Evolutionary conservation across 805 yeast genomes (phyloP).

Genomic region (Wickerhamomyces rabaulensis): DNA sequence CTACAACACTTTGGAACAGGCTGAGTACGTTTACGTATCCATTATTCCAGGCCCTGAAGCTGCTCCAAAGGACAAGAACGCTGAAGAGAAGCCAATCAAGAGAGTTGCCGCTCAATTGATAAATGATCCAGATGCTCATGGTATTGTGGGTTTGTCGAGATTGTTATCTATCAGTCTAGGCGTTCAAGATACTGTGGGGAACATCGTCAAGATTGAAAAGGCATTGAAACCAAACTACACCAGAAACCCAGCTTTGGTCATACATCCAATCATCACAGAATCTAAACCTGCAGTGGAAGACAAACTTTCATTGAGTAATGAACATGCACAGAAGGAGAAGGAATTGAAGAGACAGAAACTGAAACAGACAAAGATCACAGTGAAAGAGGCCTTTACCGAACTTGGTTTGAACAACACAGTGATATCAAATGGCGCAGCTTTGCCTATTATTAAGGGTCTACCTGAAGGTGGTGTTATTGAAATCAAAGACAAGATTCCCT

Average conservation of each 20-base stretch:
- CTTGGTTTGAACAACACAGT: conserved; percentile 26
- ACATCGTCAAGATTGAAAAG: conserved; percentile 43
- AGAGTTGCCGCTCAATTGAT: conserved; percentile 47
- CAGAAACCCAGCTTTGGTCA: conserved; percentile 34
- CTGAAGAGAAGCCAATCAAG: conserved; percentile 9
- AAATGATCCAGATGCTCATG: conserved; percentile 29
- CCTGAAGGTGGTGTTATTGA: conserved; percentile 59
- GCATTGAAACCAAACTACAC: conserved; percentile 29
- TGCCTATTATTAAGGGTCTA: conserved; percentile 46
- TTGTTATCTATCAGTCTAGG: conserved; percentile 54
- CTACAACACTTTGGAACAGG: conserved; percentile 27
- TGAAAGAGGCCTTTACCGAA: conserved; percentile 14
- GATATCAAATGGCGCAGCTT: conserved; percentile 44
- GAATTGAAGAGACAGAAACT: conserved; percentile 16
- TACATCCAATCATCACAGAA: conserved; percentile 51
- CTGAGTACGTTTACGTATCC: conserved; percentile 45
- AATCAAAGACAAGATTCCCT: conserved; percentile 35
- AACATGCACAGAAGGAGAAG: conserved; percentile 15
- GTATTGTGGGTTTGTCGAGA: conserved; percentile 46
- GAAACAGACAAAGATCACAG: conserved; percentile 18
- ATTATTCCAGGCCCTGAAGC: conserved; percentile 46
- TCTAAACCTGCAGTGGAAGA: conserved; percentile 25
- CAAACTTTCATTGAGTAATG: conserved; percentile 17
- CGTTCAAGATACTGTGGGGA: conserved; percentile 45
- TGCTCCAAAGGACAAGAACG: conserved; percentile 9